These are phyloP conservation scores for Podila epicladia DNA, from an alignment of 192 early-diverging fungal species.

Conservation along the genomic window DNA sequence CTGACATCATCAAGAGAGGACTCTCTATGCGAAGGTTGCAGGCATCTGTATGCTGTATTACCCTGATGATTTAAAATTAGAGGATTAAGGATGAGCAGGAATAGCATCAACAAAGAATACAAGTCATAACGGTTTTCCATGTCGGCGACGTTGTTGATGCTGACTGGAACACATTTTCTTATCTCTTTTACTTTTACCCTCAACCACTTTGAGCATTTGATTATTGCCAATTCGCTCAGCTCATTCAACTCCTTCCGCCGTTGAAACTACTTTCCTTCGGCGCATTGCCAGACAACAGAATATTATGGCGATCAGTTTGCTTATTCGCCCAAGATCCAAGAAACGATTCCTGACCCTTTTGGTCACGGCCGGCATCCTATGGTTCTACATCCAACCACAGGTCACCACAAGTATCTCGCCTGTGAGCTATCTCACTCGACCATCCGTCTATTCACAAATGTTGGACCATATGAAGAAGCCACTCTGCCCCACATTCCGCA, in stretches of 20 bases:
- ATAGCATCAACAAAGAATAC: background rate
- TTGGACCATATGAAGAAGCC: constrained; percentile 35
- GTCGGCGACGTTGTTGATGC: background rate
- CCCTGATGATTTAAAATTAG: too few relatives aligned
- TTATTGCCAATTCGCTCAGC: background rate
- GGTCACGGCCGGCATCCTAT: constrained; percentile 3
- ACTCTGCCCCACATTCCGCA: constrained; percentile 32
- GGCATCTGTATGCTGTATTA: too few relatives aligned
- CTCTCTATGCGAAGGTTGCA: too few relatives aligned
- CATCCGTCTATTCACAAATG: constrained; percentile 17
- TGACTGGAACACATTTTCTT: background rate
- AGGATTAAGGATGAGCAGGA: background rate
- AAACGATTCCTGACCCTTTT: constrained; percentile 13
- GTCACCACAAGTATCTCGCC: background rate
- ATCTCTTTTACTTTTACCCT: background rate
- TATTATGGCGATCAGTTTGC: constrained; percentile 4
- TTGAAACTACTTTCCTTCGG: too few relatives aligned
- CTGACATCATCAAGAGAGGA: too few relatives aligned
- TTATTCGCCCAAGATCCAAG: constrained; percentile 22
- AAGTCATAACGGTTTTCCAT: background rate
- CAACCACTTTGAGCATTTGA: background rate
- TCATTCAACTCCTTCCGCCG: too few relatives aligned
- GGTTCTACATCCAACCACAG: constrained; percentile 5
- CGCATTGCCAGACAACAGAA: background rate
- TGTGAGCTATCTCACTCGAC: constrained; percentile 10